These are phyloP conservation scores for Xerocomellus dryophilus DNA, from an alignment of 768 basidiomycete genomes.

Conservation along the genomic window DNA sequence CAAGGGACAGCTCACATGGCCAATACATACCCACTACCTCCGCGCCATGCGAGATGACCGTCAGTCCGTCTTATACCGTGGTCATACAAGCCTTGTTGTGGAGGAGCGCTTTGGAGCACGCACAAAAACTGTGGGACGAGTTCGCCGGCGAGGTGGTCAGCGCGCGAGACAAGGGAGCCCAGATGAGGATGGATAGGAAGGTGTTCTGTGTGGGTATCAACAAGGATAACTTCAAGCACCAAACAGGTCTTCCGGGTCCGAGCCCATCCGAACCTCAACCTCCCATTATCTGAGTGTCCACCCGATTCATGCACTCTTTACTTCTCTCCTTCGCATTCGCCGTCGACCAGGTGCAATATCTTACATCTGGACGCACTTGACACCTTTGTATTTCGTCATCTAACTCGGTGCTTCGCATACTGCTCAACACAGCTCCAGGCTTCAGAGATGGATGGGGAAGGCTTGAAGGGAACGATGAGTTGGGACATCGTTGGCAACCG, in stretches of 20 bases:
- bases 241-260: not conserved
- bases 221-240: too few species aligned
- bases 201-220: constrained; percentile 51
- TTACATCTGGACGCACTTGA: constrained; percentile 66
- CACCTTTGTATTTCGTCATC: constrained; percentile 58
- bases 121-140: constrained; percentile 43
- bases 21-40: too few species aligned
- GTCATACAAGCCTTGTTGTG: constrained; percentile 54
- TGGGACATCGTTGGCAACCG: too few species aligned
- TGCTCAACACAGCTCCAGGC: constrained; percentile 63
- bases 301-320: constrained; percentile 45
- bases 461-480: too few species aligned
- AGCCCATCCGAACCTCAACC: not conserved
- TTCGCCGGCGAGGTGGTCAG: constrained; percentile 25
- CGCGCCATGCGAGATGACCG: too few species aligned
- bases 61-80: constrained; percentile 43
- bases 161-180: too few species aligned
- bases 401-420: constrained; percentile 50
- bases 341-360: constrained; percentile 67
- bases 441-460: too few species aligned
- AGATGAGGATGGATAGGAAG: constrained; percentile 39
- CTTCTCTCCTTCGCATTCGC: constrained; percentile 44
- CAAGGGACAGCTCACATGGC: too few species aligned
- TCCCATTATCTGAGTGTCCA: constrained; percentile 22
- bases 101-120: constrained; percentile 40